Conservation (phyloP, 257 asterid species). For the Rauvolfia tetraphylla region DNA sequence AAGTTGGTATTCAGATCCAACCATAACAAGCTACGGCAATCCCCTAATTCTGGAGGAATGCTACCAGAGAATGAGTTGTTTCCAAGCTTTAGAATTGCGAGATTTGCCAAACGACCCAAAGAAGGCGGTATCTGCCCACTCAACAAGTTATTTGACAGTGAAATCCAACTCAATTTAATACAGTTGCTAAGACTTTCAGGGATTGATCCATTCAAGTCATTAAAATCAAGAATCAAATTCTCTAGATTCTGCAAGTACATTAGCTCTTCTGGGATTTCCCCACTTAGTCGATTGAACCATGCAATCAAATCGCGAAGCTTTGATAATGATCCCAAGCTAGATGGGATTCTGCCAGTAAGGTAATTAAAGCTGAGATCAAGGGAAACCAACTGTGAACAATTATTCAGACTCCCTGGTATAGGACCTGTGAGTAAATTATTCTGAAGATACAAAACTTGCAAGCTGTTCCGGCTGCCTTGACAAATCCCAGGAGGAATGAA, state of each 20-base stretch:
- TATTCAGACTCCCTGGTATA: constrained; percentile 62
- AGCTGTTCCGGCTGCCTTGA: constrained; percentile 42
- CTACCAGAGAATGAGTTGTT: constrained; percentile 70
- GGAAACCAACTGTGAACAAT: constrained; percentile 70
- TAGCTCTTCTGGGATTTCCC: constrained; percentile 80
- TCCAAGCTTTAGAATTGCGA: constrained; percentile 83
- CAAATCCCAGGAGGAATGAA: constrained; percentile 73
- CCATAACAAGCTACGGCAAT: constrained; percentile 87
- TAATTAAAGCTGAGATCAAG: constrained; percentile 91
- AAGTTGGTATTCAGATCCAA: constrained; percentile 78
- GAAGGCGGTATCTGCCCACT: constrained; percentile 75
- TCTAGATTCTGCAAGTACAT: constrained; percentile 59
- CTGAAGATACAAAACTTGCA: constrained; percentile 72
- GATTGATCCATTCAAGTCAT: constrained; percentile 62
- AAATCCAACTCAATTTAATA: constrained; percentile 79
- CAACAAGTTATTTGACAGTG: constrained; percentile 68
- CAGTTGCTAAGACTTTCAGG: constrained; percentile 84
- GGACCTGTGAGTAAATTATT: constrained; percentile 66
- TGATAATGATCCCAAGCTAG: constrained; percentile 59
- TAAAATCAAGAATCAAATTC: constrained; percentile 90
- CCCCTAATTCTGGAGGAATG: constrained; percentile 80
- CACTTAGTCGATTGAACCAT: constrained; percentile 76
- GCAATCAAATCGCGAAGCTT: constrained; percentile 61
- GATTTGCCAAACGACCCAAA: constrained; percentile 52
- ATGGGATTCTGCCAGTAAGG: constrained; percentile 55